Evolutionary conservation across 148 eudicot species (phyloP).

Genomic region (Rhododendron henanense): DNA sequence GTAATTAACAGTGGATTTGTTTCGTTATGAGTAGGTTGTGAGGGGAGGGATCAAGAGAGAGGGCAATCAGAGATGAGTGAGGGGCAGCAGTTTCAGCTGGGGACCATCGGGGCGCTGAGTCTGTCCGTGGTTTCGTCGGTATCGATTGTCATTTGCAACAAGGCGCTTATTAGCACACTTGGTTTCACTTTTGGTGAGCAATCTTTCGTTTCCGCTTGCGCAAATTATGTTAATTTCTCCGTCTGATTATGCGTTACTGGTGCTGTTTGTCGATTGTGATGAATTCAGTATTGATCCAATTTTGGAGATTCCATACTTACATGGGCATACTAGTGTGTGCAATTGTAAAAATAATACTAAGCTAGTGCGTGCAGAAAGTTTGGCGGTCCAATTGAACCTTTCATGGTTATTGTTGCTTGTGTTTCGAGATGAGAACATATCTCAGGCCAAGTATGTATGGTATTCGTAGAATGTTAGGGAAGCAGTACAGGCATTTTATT

Average conservation of each 20-base stretch:
- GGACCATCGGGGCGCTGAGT: constrained; percentile 36
- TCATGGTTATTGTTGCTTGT: not conserved
- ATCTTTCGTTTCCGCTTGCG: not conserved
- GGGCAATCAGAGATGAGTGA: constrained; percentile 25
- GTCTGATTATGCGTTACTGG: not conserved
- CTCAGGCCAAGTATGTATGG: not conserved
- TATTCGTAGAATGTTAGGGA: not conserved
- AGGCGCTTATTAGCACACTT: constrained; percentile 42
- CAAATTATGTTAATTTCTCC: no score
- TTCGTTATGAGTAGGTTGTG: constrained; percentile 10
- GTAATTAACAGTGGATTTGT: not conserved
- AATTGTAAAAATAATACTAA: no score
- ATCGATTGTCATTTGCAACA: constrained; percentile 43
- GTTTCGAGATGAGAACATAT: not conserved
- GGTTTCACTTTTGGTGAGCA: constrained; percentile 36
- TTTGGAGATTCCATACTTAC: not conserved
- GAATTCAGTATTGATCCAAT: not conserved
- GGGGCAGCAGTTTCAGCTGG: constrained; percentile 32
- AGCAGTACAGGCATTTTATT: not conserved
- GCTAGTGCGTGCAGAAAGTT: not conserved
- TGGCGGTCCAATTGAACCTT: not conserved
- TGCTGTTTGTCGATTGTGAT: not conserved
- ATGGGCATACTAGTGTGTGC: not conserved
- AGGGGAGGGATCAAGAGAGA: constrained; percentile 4
- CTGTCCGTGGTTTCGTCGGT: constrained; percentile 42